Conservation (phyloP, 2,329 filamentous ascomycete species). For the Botryosphaeria dothidea region DNA sequence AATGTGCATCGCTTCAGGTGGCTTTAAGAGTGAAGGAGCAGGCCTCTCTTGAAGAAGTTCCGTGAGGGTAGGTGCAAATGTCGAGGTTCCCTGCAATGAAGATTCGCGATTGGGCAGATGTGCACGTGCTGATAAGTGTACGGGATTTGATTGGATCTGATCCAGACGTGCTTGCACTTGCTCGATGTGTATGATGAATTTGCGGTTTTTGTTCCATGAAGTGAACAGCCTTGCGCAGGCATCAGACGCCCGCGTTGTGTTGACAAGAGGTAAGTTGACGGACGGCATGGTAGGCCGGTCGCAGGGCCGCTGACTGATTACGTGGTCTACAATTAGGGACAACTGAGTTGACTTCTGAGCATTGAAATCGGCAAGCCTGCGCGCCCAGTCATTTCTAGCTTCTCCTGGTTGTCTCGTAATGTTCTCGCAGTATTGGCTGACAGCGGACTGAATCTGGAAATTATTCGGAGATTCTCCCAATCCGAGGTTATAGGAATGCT, state of each 20-base stretch:
- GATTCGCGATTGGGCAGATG: too few species aligned
- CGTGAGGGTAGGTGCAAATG: background rate
- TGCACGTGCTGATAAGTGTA: background rate
- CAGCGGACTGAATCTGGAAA: background rate
- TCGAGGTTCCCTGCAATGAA: background rate
- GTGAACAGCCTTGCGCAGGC: background rate
- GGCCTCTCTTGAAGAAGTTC: background rate
- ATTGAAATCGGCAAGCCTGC: too few species aligned
- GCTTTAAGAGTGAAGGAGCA: background rate
- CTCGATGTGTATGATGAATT: conserved; percentile 1
- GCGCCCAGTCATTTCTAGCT: too few species aligned
- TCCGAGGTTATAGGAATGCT: background rate
- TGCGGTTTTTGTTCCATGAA: background rate
- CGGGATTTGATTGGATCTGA: background rate
- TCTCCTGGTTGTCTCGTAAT: too few species aligned
- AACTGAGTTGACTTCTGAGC: background rate
- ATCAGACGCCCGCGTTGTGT: too few species aligned
- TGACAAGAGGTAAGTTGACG: background rate
- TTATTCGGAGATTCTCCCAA: background rate
- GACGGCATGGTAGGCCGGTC: background rate
- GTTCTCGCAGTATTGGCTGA: background rate
- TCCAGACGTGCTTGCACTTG: background rate
- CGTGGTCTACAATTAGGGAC: background rate
- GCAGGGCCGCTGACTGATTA: background rate
- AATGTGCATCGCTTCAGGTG: background rate